A percentile compares a stretch with the other conserved stretches of the same genome.
Evolutionary conservation across 805 yeast genomes (phyloP).

Genomic region (Tetrapisispora phaffii): DNA sequence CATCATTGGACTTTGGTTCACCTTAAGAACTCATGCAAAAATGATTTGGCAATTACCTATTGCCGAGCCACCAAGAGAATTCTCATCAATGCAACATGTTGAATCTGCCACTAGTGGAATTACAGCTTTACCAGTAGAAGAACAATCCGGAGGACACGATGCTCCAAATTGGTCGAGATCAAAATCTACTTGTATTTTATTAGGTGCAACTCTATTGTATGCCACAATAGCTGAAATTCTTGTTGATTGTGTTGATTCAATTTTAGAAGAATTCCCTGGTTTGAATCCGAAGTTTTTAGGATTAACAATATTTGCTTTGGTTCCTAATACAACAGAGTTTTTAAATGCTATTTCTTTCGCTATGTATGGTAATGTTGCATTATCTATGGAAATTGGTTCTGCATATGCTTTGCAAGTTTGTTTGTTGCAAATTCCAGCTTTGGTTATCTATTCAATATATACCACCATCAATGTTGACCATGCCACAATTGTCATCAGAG

Average conservation of each 20-base stretch:
- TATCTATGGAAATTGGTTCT: constrained; percentile 95
- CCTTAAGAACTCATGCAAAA: constrained; percentile 92
- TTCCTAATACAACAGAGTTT: constrained; percentile 95
- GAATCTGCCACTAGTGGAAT: not conserved
- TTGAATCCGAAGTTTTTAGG: constrained; percentile 87
- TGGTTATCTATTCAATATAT: constrained; percentile 66
- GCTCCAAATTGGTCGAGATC: constrained; percentile 90
- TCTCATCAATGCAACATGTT: constrained; percentile 2
- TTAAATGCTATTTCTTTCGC: constrained; percentile 96
- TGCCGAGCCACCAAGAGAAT: constrained; percentile 13
- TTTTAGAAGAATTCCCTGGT: constrained; percentile 57
- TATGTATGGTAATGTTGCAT: constrained; percentile 87
- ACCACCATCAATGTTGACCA: constrained; percentile 31
- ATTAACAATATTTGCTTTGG: constrained; percentile 86
- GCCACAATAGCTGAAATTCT: constrained; percentile 91
- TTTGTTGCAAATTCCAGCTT: constrained; percentile 81
- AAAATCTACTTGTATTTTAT: constrained; percentile 71
- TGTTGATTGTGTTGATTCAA: constrained; percentile 87
- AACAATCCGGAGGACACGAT: constrained; percentile 23
- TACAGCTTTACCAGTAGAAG: constrained; percentile 24
- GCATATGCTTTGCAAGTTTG: constrained; percentile 97
- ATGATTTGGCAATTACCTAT: constrained; percentile 81
- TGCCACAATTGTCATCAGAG: constrained; percentile 26
- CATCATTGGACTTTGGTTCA: constrained; percentile 81
- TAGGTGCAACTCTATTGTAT: constrained; percentile 77